phyloP scores from a whole-genome alignment of 225 moss, liverwort and hornwort genomes.

The Pseudoscleropodium purum region DNA sequence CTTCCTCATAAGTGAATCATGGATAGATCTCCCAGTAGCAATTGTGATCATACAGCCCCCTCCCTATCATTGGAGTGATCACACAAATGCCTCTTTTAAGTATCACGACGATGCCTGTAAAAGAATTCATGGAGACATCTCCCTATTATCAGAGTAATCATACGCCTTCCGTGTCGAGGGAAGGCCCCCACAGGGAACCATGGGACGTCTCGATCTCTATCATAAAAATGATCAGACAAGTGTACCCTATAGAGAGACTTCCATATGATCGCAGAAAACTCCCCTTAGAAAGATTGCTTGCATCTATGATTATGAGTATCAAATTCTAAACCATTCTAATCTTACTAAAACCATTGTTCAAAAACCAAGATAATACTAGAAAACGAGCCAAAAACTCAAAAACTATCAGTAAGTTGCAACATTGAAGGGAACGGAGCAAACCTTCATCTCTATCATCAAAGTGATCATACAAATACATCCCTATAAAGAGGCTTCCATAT shows the following conservation, averaged over 20 bases:
- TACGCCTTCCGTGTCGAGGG: background rate
- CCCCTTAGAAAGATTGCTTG: no score
- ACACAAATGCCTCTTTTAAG: no score
- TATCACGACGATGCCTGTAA: background rate
- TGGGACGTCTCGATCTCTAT: background rate
- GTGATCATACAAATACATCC: background rate
- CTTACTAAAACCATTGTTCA: background rate
- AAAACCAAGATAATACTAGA: background rate
- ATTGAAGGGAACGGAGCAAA: background rate
- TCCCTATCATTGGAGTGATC: background rate
- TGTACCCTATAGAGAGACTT: background rate
- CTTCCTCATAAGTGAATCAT: background rate
- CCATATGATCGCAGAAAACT: background rate
- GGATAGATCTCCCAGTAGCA: background rate
- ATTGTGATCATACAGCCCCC: background rate
- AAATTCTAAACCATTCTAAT: background rate
- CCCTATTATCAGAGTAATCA: background rate
- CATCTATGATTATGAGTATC: background rate
- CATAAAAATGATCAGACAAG: background rate
- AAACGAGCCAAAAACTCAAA: background rate
- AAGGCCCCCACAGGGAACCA: background rate
- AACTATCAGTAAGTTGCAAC: background rate
- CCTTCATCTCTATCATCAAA: background rate
- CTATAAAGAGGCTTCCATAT: background rate
- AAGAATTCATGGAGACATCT: no score